phyloP scores from a whole-genome alignment of 169 alveolate species.

The Eimeria zaria region DNA sequence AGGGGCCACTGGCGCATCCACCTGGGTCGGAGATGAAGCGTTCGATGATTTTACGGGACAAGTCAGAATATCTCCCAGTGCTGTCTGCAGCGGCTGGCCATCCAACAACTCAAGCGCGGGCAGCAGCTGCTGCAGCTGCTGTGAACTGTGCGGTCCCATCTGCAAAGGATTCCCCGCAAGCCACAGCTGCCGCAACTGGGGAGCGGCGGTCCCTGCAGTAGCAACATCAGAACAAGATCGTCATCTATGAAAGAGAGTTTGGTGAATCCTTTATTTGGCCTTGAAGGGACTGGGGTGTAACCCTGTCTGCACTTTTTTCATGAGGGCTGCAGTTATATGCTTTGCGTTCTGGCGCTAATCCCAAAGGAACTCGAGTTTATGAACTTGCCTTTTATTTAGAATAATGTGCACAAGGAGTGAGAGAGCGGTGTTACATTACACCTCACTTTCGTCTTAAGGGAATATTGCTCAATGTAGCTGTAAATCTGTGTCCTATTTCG shows the following conservation, averaged over 20 bases:
- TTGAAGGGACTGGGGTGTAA: not conserved
- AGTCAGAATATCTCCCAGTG: slow-evolving; percentile 13
- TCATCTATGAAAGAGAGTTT: not conserved
- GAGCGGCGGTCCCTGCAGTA: slow-evolving; percentile 64
- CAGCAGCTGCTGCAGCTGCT: slow-evolving; percentile 74
- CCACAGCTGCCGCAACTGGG: slow-evolving; percentile 74
- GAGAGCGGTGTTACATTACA: not conserved
- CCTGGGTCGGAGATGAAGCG: not conserved
- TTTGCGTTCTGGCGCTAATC: not conserved
- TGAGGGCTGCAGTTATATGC: not conserved
- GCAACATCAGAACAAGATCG: not conserved
- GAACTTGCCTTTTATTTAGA: not conserved
- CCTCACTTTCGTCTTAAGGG: not conserved
- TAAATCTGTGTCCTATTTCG: not conserved
- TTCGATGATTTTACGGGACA: not conserved
- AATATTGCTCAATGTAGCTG: not conserved
- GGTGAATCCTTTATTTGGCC: not conserved
- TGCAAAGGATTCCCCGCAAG: slow-evolving; percentile 72
- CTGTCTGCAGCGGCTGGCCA: slow-evolving; percentile 23
- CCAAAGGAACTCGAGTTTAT: not conserved
- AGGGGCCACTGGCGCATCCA: not conserved
- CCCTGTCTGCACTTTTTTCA: not conserved
- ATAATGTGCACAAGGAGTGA: not conserved
- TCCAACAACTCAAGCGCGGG: slow-evolving; percentile 68
- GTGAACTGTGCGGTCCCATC: slow-evolving; percentile 43